Evolutionary conservation across 352 stramenopile species (phyloP), one percentile per base, ranked within the genome.

Genomic region (Phytophthora pinifolia): DNA sequence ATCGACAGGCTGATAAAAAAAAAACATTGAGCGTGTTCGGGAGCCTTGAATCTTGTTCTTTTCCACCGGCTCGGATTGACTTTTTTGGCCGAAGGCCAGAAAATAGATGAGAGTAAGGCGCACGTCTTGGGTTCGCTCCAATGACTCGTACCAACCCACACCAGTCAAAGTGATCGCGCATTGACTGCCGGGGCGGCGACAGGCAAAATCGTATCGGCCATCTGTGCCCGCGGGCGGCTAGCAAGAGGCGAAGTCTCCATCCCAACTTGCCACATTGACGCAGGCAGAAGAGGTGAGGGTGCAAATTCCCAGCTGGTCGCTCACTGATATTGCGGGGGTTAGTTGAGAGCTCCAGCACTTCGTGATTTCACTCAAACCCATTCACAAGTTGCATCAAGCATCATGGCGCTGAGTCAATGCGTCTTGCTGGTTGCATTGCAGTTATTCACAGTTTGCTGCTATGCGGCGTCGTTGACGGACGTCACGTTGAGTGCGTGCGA

Each of bases 201-300:
- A 67, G 59, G 46, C 53, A 36, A 45, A 58, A 31, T 59, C 59
- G 46, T 12, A 66, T 25, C 25, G 30, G 27, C 35, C 61, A 66
- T 55, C 49, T 70, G 54, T 38, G 27, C 10, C 20, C 8, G 33
- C 34, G 46, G 27, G 44, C 37, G 50, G 46, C 41, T 53, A 50
- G 22, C 31, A 15, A 60, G 44, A 43, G 43, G 53, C 31, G 18
- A 58, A 55, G 35, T 20, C 49, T 61, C 50, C 56, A 57, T 32
- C 31, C 18, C 36, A 36, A 43, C 60, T 68, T 56, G 45, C 49
- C 35, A 59, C 38, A 58, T 48, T 62, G 48, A 59, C 31, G 34
- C 14, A 46, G 27, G 25, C 15, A n/a, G 22, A 70, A 36, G 38
- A 65, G 41, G 55, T 65, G 43, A 70, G 49, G 49, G 46, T 66